phyloP scores from a whole-genome alignment of 352 stramenopile genomes.

The Globisporangium cylindrosporum region DNA sequence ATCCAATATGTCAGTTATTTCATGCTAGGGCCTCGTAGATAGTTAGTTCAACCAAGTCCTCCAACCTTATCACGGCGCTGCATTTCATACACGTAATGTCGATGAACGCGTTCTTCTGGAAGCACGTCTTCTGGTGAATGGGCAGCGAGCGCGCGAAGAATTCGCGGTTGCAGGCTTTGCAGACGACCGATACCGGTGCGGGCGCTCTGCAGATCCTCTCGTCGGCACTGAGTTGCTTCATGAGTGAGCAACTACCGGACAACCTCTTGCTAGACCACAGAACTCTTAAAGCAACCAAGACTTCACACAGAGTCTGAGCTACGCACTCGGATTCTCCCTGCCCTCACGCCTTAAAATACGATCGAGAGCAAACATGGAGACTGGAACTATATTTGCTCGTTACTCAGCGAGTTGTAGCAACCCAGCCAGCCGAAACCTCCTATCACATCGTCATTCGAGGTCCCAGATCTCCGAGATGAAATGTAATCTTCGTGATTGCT shows the following conservation, averaged over 20 bases:
- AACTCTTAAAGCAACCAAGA: too few species aligned
- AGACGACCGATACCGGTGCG: constrained; percentile 31
- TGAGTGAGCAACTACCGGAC: neutral
- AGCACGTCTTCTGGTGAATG: constrained; percentile 75
- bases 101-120: constrained; percentile 56
- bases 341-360: too few species aligned
- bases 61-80: constrained; percentile 27
- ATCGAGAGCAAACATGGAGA: too few species aligned
- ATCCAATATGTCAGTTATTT: neutral
- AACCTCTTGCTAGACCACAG: neutral
- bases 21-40: neutral
- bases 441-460: too few species aligned
- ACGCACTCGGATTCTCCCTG: too few species aligned
- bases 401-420: too few species aligned
- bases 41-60: neutral
- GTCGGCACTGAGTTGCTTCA: neutral
- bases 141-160: constrained; percentile 62
- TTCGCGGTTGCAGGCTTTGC: constrained; percentile 43
- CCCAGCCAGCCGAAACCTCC: too few species aligned
- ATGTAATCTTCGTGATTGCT: too few species aligned
- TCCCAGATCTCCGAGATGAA: too few species aligned
- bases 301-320: too few species aligned
- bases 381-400: too few species aligned
- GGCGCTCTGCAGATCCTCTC: neutral
- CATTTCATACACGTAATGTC: constrained; percentile 47